phyloP scores from a whole-genome alignment of 306 rosid species.

The Prunus kanzakura region DNA sequence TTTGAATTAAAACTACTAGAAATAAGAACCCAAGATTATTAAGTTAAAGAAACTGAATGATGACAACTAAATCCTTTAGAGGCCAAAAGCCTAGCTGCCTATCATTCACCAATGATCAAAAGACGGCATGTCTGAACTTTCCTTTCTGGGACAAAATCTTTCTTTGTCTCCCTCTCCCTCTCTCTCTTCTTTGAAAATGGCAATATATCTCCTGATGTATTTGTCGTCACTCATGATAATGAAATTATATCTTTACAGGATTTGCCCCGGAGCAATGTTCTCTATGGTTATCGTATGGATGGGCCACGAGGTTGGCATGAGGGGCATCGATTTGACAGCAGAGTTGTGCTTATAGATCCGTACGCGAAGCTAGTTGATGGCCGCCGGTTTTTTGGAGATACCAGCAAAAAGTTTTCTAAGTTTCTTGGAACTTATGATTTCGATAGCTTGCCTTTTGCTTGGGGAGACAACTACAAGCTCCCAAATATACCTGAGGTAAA shows the following conservation, averaged over 20 bases:
- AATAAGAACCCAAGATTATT: not conserved
- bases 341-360: constrained; percentile 80
- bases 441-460: constrained; percentile 74
- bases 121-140: not conserved
- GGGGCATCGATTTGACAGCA: constrained; percentile 89
- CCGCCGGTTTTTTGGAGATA: constrained; percentile 77
- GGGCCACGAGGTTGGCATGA: constrained; percentile 76
- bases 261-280: constrained; percentile 70
- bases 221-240: not conserved
- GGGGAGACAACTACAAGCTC: constrained; percentile 89
- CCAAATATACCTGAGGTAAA: constrained; percentile 85
- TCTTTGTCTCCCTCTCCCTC: not conserved
- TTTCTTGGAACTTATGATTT: constrained; percentile 88
- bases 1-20: not conserved
- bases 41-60: not conserved
- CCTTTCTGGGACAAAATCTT: not conserved
- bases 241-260: constrained; percentile 43
- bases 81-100: not conserved
- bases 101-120: not conserved
- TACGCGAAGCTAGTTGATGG: constrained; percentile 92
- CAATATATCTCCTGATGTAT: not conserved
- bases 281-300: constrained; percentile 76
- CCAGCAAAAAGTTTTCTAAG: constrained; percentile 46
- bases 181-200: not conserved
- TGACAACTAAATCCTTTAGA: not conserved